Conservation (phyloP, 2,329 filamentous ascomycete species). For the Colletotrichum paranaense region DNA sequence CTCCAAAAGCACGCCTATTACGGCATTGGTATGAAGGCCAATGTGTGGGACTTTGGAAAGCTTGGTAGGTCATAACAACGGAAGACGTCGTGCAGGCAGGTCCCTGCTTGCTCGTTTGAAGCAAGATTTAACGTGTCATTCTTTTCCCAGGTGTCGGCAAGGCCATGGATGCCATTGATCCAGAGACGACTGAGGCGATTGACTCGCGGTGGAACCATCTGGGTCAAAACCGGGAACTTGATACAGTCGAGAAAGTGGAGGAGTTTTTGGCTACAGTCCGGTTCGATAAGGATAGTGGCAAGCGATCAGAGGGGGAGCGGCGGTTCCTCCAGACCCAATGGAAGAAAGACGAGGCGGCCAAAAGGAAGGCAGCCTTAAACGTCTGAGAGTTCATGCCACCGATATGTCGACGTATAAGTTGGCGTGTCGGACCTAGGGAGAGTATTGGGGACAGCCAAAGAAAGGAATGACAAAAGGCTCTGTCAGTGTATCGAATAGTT, state of each 20-base stretch:
- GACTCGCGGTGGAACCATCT: conserved; percentile 67
- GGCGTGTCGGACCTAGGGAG: not conserved
- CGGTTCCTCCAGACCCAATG: conserved; percentile 22
- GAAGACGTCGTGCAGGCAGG: no score
- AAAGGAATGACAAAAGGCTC: not conserved
- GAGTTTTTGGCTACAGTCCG: conserved; percentile 66
- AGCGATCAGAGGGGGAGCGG: conserved; percentile 22
- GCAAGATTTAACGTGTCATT: conserved; percentile 24
- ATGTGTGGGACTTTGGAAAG: conserved; percentile 88
- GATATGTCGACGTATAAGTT: not conserved
- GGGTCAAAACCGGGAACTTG: conserved; percentile 61
- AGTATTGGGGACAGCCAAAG: not conserved
- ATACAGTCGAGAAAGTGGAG: conserved; percentile 66
- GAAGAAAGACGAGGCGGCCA: conserved; percentile 10
- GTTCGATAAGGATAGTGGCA: conserved; percentile 46
- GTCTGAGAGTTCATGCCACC: not conserved
- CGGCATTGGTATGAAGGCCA: conserved; percentile 99
- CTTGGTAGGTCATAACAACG: conserved; percentile 56
- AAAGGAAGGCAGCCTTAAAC: conserved; percentile 6
- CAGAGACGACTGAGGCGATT: conserved; percentile 54
- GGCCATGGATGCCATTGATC: conserved; percentile 61
- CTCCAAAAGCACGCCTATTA: conserved; percentile 92
- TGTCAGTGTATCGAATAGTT: conserved; percentile 16
- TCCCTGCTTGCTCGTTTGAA: not conserved
- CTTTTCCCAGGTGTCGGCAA: conserved; percentile 58